These are phyloP conservation scores for Ophiostoma ulmi DNA, from an alignment of 2,329 filamentous ascomycete species.

Conservation along the genomic window DNA sequence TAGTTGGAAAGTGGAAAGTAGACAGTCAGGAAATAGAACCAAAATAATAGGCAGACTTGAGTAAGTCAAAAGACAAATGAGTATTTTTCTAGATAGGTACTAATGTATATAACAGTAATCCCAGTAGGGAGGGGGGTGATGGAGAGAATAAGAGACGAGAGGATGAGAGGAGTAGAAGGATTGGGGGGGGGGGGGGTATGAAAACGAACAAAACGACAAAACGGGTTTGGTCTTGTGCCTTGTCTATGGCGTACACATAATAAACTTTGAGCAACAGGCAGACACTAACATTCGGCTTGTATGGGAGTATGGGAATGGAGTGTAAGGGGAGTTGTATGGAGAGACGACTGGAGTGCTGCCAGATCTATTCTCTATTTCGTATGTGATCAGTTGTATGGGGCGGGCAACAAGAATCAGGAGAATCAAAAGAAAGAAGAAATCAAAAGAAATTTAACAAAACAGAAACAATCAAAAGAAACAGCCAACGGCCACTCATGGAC, in stretches of 20 bases:
- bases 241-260: not conserved
- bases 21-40: not conserved
- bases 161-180: not conserved
- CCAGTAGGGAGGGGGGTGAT: not conserved
- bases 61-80: not conserved
- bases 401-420: not conserved
- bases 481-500: not conserved
- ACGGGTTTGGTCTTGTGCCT: not conserved
- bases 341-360: not conserved
- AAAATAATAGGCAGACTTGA: not conserved
- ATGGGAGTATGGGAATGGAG: not conserved
- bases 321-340: not conserved
- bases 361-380: not conserved
- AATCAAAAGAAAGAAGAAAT: not conserved
- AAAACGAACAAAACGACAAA: not conserved
- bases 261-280: conserved; percentile 6
- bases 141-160: not conserved
- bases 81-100: not conserved
- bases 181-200: not conserved
- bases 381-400: conserved; percentile 3
- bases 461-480: not conserved
- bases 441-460: not conserved
- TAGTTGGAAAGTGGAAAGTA: not conserved
- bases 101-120: conserved; percentile 1
- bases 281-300: not conserved